Evolutionary conservation across 2,329 filamentous ascomycete genomes (phyloP), one percentile per base, ranked within the genome.

Genomic region (Apiospora malaysiana): DNA sequence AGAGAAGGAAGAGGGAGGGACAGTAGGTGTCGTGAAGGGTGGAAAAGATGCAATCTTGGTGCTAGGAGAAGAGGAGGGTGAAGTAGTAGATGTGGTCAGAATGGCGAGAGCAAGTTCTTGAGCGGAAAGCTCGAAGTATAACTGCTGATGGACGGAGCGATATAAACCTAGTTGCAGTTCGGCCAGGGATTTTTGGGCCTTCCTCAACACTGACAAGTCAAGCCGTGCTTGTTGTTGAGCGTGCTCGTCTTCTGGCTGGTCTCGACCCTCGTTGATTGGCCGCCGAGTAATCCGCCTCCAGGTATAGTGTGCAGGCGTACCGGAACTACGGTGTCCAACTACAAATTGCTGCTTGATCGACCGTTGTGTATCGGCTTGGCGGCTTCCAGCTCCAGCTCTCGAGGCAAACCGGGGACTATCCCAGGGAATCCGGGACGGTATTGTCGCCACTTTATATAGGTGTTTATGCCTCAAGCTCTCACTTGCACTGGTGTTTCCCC

Each of bases 41-140:
- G 43, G 25, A 37, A 47, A 5, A n/a, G 43, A 45, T 68, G 56
- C 18, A 63, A 63, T 21, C 56, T 32, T n/a, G 32, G 32, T 40
- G 40, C 32, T n/a, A 40, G 56, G 27, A 37, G 56, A 40, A 63
- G 27, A 18, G 56, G n/a, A 63, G 32, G 32, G 56, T 21, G 56
- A 63, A 12, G 27, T 63, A 59, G 51, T 59, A 32, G 51, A 59
- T 27, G 51, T 21, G 40, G 56, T 63, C 21, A 68, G 66, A 25
- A n/a, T 68, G 42, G 66, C 25, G n/a, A 68, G 66, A 12, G 66
- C 66, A 37, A 68, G 45, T 49, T 68, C 67, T 51, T 68, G 67
- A 46, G 67, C 67, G n/a, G 67, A 68, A 25, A 68, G 67, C 67
- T 68, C 67, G 37, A 68, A 68, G 46, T 49, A 68, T 21, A 68